These are phyloP conservation scores for Umbelopsis sp. DNA, from an alignment of 192 early-diverging fungal species.

Conservation along the genomic window DNA sequence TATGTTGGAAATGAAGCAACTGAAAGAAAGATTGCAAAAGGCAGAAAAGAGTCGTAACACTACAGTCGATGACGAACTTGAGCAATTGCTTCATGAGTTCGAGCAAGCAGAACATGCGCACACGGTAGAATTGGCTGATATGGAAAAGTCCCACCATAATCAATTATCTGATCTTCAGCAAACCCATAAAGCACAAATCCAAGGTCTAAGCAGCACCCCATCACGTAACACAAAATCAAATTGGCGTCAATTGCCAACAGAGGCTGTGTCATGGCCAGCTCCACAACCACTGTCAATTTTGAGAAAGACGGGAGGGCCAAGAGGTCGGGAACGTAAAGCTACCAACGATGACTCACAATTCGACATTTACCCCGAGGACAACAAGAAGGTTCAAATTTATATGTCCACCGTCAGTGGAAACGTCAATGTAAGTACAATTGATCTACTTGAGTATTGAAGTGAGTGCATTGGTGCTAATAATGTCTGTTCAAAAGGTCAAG, in stretches of 20 bases:
- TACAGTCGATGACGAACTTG: slow-evolving; percentile 34
- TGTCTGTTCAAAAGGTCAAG: slow-evolving; percentile 8
- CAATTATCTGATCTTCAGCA: slow-evolving; percentile 32
- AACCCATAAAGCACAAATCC: slow-evolving; percentile 30
- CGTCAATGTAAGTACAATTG: background rate
- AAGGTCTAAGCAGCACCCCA: slow-evolving; percentile 4
- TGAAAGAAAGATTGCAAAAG: slow-evolving; percentile 21
- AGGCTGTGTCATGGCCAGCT: slow-evolving; percentile 44
- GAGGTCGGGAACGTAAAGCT: background rate
- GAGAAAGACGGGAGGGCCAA: slow-evolving; percentile 19
- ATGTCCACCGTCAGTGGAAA: slow-evolving; percentile 33
- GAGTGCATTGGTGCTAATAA: background rate
- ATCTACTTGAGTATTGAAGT: background rate
- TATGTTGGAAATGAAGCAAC: background rate
- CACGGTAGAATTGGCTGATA: slow-evolving; percentile 24
- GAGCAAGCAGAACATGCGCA: slow-evolving; percentile 41
- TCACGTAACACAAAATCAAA: background rate
- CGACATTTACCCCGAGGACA: slow-evolving; percentile 26
- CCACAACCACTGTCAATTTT: slow-evolving; percentile 30
- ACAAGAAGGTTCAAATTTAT: slow-evolving; percentile 30
- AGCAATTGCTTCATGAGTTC: slow-evolving; percentile 34
- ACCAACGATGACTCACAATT: background rate
- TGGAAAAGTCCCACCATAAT: slow-evolving; percentile 34
- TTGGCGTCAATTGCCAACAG: slow-evolving; percentile 30
- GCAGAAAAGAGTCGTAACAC: slow-evolving; percentile 27